Evolutionary conservation across 768 basidiomycete species (phyloP).

Genomic region (Paxillus involutus): DNA sequence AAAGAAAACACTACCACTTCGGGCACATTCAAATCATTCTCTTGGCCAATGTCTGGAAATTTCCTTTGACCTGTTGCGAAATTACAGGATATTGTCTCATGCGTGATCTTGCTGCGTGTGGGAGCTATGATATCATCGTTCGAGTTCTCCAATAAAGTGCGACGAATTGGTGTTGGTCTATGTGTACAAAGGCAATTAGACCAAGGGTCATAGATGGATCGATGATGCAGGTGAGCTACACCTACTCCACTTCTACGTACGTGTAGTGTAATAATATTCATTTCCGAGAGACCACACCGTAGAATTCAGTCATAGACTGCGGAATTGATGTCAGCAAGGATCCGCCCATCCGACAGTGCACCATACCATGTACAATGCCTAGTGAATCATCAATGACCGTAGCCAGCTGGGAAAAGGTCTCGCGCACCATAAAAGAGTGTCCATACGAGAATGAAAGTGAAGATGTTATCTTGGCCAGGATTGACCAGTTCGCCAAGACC

Average conservation of each 20-base stretch:
- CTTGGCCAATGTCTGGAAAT: neutral
- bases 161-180: neutral
- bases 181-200: conserved; percentile 5
- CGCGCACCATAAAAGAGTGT: conserved; percentile 86
- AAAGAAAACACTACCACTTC: neutral
- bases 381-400: conserved; percentile 10
- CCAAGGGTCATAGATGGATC: conserved; percentile 3
- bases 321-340: conserved; percentile 17
- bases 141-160: neutral
- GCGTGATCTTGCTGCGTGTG: conserved; percentile 4
- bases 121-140: neutral
- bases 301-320: conserved; percentile 40
- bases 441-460: conserved; percentile 92
- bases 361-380: conserved; percentile 51
- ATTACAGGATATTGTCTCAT: neutral
- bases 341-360: neutral
- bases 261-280: conserved; percentile 2
- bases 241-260: conserved; percentile 7
- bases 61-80: neutral
- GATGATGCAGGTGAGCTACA: neutral
- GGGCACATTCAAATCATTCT: neutral
- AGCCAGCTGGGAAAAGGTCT: neutral
- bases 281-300: conserved; percentile 1
- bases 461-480: conserved; percentile 87
- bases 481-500: conserved; percentile 71